Conservation (phyloP, 495 filamentous ascomycete genomes). For the Aspergillus indologenus region DNA sequence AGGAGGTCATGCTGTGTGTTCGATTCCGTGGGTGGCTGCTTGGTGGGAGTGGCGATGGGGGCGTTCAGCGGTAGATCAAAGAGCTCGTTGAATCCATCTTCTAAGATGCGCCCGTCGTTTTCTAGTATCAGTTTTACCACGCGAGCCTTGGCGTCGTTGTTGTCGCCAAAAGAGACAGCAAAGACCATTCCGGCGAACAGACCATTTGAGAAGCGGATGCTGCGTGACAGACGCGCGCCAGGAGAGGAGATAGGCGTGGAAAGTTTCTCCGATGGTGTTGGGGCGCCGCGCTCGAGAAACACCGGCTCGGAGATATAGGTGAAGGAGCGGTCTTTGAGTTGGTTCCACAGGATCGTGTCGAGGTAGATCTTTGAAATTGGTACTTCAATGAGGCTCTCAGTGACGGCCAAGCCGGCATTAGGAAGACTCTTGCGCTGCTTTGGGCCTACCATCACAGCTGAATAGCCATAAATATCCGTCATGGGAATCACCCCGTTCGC, state of each 20-base stretch:
- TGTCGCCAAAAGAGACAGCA: conserved; percentile 65
- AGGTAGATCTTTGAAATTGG: conserved; percentile 48
- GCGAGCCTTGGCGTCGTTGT: conserved; percentile 52
- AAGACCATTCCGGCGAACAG: conserved; percentile 79
- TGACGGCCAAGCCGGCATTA: conserved; percentile 24
- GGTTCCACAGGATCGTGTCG: conserved; percentile 49
- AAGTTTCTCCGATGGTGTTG: conserved; percentile 41
- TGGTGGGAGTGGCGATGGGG: conserved; percentile 29
- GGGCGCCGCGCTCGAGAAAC: conserved; percentile 25
- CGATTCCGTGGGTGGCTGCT: conserved; percentile 13
- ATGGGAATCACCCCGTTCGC: conserved; percentile 31
- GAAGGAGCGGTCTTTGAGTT: conserved; percentile 44
- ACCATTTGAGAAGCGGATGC: conserved; percentile 29
- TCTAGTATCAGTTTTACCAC: conserved; percentile 47
- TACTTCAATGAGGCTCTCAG: conserved; percentile 40
- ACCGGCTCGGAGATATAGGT: conserved; percentile 24
- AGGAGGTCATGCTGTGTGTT: conserved; percentile 30
- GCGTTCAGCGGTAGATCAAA: conserved; percentile 57
- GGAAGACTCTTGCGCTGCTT: conserved; percentile 49
- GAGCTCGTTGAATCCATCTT: conserved; percentile 77
- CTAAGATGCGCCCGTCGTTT: conserved; percentile 71
- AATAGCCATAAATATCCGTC: conserved; percentile 48
- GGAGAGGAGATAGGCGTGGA: conserved; percentile 42
- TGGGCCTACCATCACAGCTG: conserved; percentile 38
- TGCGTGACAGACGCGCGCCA: conserved; percentile 39